A percentile compares a stretch with the other conserved stretches of the same genome.
phyloP scores from a whole-genome alignment of 148 eudicot genomes.

The Silene latifolia region DNA sequence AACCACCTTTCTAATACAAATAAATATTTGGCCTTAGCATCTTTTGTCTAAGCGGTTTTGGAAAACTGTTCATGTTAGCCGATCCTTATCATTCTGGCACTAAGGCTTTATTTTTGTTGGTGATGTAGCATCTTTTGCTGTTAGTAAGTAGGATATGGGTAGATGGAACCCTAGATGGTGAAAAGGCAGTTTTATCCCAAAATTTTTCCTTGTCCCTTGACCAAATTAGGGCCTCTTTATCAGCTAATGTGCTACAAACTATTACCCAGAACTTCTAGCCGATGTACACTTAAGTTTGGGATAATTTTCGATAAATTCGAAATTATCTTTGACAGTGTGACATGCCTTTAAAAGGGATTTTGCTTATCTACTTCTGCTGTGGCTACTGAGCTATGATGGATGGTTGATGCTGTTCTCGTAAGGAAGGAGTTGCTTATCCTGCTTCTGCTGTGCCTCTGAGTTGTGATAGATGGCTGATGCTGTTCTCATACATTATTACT shows the following conservation, averaged over 20 bases:
- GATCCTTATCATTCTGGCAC: too few relatives aligned
- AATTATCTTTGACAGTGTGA: background rate
- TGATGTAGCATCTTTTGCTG: background rate
- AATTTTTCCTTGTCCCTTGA: background rate
- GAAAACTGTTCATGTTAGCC: too few relatives aligned
- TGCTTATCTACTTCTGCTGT: background rate
- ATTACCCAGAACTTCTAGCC: background rate
- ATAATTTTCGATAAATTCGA: too few relatives aligned
- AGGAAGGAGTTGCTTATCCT: background rate
- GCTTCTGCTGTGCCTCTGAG: background rate
- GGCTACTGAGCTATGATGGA: background rate
- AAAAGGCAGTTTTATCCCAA: background rate
- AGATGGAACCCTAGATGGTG: background rate
- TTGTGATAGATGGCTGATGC: background rate
- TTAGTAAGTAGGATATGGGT: background rate
- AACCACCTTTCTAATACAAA: background rate
- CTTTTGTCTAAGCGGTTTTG: background rate
- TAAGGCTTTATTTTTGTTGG: too few relatives aligned
- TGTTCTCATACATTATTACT: conserved; percentile 7
- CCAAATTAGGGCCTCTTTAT: background rate
- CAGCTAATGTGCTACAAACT: background rate
- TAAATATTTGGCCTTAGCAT: background rate
- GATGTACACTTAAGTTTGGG: too few relatives aligned
- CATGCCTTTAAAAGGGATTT: background rate
- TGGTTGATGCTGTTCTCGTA: conserved; percentile 9